Evolutionary conservation across 202 grass and related monocot genomes (phyloP).

Genomic region (Schoenoplectus triqueter): DNA sequence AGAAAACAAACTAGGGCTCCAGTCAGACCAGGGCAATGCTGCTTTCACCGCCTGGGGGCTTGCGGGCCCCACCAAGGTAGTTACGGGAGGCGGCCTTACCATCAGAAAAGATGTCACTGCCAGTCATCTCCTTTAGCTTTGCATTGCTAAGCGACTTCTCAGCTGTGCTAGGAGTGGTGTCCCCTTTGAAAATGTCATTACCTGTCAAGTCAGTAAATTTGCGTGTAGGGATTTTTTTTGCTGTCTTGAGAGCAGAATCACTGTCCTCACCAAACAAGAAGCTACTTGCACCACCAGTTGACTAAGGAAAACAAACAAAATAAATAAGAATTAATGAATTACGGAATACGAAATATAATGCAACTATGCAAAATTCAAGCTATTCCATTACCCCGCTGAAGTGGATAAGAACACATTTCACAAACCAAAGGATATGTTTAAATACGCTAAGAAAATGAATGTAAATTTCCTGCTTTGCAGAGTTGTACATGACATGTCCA

Average conservation of each 20-base stretch:
- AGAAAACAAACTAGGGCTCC: conserved; percentile 46
- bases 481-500: not conserved
- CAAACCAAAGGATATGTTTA: not conserved
- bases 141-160: conserved; percentile 82
- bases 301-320: conserved; percentile 32
- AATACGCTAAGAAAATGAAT: not conserved
- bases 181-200: conserved; percentile 83
- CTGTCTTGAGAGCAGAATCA: conserved; percentile 67
- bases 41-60: conserved; percentile 91
- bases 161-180: conserved; percentile 40
- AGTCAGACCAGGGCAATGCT: conserved; percentile 92
- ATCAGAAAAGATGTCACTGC: conserved; percentile 88
- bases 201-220: conserved; percentile 83
- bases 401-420: not conserved
- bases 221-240: conserved; percentile 81
- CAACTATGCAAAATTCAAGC: conserved; percentile 5
- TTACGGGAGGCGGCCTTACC: conserved; percentile 66
- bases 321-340: not conserved
- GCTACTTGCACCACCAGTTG: conserved; percentile 48
- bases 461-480: not conserved
- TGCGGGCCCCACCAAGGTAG: conserved; percentile 95
- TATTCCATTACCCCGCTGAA: not conserved
- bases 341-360: not conserved
- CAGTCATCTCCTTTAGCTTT: conserved; percentile 94
- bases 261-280: conserved; percentile 70